Conservation (phyloP, 2,329 filamentous ascomycete genomes). For the Pestalotiopsis sp. region DNA sequence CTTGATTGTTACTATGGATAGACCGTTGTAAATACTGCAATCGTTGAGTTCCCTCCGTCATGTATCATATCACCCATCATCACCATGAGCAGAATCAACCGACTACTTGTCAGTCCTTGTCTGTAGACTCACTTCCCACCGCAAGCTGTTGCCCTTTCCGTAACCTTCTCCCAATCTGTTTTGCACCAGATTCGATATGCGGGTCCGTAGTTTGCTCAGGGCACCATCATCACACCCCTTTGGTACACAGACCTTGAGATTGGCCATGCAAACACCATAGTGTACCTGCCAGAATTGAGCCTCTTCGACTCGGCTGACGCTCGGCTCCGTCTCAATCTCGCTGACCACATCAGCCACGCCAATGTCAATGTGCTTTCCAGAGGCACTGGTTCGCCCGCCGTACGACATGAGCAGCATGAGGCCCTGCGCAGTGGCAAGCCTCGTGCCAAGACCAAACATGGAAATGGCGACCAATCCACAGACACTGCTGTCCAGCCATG, state of each 20-base stretch:
- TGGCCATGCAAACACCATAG: constrained; percentile 95
- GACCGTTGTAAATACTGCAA: background rate
- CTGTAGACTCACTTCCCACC: constrained; percentile 94
- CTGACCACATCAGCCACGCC: constrained; percentile 75
- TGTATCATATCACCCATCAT: background rate
- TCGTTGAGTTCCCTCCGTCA: background rate
- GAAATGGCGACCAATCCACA: constrained; percentile 80
- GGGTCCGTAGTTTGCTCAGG: constrained; percentile 72
- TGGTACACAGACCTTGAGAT: constrained; percentile 76
- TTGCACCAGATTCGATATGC: constrained; percentile 77
- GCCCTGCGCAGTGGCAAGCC: constrained; percentile 83
- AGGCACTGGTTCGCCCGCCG: constrained; percentile 37
- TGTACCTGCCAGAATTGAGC: constrained; percentile 99
- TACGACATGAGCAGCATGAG: constrained; percentile 98
- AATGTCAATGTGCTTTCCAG: constrained; percentile 39
- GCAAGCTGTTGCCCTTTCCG: constrained; percentile 74
- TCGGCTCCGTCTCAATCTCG: constrained; percentile 81
- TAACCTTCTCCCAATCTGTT: constrained; percentile 88
- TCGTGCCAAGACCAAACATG: constrained; percentile 87
- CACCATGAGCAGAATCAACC: background rate
- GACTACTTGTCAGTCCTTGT: constrained; percentile 47
- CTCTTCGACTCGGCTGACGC: constrained; percentile 79
- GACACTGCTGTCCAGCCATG: constrained; percentile 81
- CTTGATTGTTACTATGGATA: background rate
- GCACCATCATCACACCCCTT: constrained; percentile 70